Evolutionary conservation across 177 flowering plant genomes (phyloP), one percentile per base, ranked within the genome.

Genomic region (Vitis hybrid): DNA sequence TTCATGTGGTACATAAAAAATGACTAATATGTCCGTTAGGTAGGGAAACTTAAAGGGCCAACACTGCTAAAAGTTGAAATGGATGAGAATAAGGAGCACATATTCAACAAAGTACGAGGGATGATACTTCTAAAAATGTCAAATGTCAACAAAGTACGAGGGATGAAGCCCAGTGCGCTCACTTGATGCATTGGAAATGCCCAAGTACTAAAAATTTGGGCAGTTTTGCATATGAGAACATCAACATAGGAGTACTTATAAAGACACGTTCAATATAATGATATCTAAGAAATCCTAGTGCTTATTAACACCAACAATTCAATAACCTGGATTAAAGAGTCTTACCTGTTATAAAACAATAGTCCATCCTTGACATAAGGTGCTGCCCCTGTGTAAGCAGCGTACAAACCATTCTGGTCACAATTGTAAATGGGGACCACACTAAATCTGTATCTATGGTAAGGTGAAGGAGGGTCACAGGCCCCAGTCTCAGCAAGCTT

Each of bases 341-440:
- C 90, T 76, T 82, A 93, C 99, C 88, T 94, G 88, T 95, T 95
- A 80, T 90, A 95, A 74, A 95, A 90, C 65, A 88, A 72, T 14
- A 95, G 73, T 4, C 99, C 99, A 77, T 95, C 99, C 85, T 89
- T 94, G 64, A 79, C 81, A 76, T 85, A 95, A 59, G 99, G 95
- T 38, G 80, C 85, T 31, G 72, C 71, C 51, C 88, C 94, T 2
- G 81, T 28, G 80, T 95, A 94, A 31, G 97, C 95, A 13, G 87
- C 70, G 15, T 78, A 82, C 4, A 95, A 75, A 31, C 98, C 99
- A 69, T 14, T 77, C 53, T 81, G 84, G 60, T 95, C 95, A 76
- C 99, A 92, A 53, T 82, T 77, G 70, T 89, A 88, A 17, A 89
- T 81, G 28, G 95, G 91, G 57, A 95, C 88, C 64, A 80, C 19